Base-by-base conservation (phyloP, 257 asterid genomes). In the Eucommia ulmoides region DNA sequence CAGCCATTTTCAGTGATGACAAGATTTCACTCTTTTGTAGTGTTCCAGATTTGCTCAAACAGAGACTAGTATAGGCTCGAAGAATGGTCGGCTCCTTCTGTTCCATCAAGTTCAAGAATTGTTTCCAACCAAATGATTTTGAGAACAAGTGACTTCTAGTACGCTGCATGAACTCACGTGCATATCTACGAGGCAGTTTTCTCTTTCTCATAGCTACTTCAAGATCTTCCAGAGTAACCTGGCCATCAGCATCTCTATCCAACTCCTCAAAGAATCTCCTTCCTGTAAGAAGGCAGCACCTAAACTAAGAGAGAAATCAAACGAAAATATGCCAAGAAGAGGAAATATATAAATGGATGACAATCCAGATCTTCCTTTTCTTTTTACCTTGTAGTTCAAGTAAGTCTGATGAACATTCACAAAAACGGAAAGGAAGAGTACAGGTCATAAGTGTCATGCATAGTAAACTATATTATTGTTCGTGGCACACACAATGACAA, bases 31-130 rank as follows among this genome's bases (percentile, higher is more conserved):
- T 83, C 72, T 91, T 86, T 76, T 86, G 73, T 21, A 91, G 75
- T 33, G 93, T 91, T 54, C 99, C 99, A 48, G 95, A 91, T 68
- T 86, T 91, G 85, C 89, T 91, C 82, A 91, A 72, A 67, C 95
- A 83, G 60, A 91, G 97, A 73, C 94, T 77, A 16, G 99, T 91
- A 67, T 86, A 91, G 20, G 99, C 99, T 48, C 95, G 79, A 44
- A 91, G 94, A 65, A 91, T 91, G 53, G 96, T 91, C 33, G 99
- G 94, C 54, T 91, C 99, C 67, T 91, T 91, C 78, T 91, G 99
- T 65, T 91, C 99, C 95, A 91, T 81, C 61, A 91, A 68, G 48
- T 95, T 83, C 65, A 86, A 70, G 51, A 91, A 91, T 65, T 91
- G 95, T 65, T 83, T 86, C 99, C 99, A 91, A 47, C 99, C 95